Evolutionary conservation across 768 basidiomycete genomes (phyloP), one percentile per base, ranked within the genome.

Genomic region (Suillus lakei): DNA sequence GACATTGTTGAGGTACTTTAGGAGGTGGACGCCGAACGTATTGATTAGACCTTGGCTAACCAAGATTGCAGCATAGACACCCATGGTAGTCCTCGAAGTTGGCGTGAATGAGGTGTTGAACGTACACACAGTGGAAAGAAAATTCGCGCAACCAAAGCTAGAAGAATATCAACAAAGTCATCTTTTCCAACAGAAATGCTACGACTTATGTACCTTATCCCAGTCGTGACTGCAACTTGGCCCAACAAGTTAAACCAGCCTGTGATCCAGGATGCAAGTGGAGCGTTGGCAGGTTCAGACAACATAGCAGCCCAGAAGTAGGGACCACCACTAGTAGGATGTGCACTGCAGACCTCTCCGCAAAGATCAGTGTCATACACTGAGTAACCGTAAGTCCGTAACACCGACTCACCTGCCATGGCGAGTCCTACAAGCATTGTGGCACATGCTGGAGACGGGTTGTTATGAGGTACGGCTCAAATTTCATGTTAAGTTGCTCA

Each of bases 251-350:
- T 91, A 76, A 91, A 90, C 88, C 89, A 90, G 13, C 88, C 91
- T 1, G 88, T 89, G 15, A 89, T 81, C 91, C 91, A 93, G 0
- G 90, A 90, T 2, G 89, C 88, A 36, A 91, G 80, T 0, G 90
- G 79, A 4, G 89, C 89, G 43, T 83, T 75, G 68, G 84, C 68
- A 1, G 84, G 85, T 61, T 79, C 79, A 2, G 89, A 86, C 1
- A 92, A 76, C 85, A 91, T 90, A 1, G 91, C 90, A n/a, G 90
- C 87, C 91, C 91, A 92, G 75, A 88, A 91, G 70, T 92, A 91
- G 0, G 91, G 91, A 0, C 91, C 91, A 7, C 91, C 89, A 58
- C 86, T 88, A 2, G 89, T 90, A 5, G 88, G 89, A 77, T 88
- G 89, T 2, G 89, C 88, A 67, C 88, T 90, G 66, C 78, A 81